phyloP scores from a whole-genome alignment of 2,329 filamentous ascomycete genomes.

The Cladosporium austrohemisphaericum region DNA sequence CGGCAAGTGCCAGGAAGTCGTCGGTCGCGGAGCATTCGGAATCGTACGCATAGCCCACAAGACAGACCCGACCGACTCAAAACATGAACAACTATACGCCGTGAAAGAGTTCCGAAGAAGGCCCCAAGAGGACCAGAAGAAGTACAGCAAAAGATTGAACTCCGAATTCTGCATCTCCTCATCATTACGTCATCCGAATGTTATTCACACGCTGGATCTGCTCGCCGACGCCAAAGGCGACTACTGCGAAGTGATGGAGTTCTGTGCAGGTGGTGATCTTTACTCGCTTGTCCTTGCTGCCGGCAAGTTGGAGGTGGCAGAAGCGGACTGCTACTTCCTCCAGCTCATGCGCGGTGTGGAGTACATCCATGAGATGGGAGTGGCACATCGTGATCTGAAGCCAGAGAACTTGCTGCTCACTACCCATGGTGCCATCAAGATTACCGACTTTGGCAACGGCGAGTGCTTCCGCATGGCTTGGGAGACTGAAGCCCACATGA shows the following conservation, averaged over 20 bases:
- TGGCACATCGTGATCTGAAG: constrained; percentile 93
- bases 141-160: constrained; percentile 95
- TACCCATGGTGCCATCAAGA: constrained; percentile 87
- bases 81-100: constrained; percentile 84
- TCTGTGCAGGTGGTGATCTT: constrained; percentile 91
- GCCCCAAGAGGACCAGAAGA: constrained; percentile 91
- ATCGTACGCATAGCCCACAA: constrained; percentile 98
- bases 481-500: constrained; percentile 98
- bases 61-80: constrained; percentile 72
- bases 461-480: constrained; percentile 99
- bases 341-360: constrained; percentile 98
- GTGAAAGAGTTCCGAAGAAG: constrained; percentile 97
- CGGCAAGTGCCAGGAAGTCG: constrained; percentile 95
- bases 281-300: constrained; percentile 90
- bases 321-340: constrained; percentile 98
- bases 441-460: constrained; percentile 97
- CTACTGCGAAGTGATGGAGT: constrained; percentile 99
- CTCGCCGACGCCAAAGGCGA: constrained; percentile 95
- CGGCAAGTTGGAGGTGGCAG: constrained; percentile 83
- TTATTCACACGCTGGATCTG: constrained; percentile 94
- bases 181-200: constrained; percentile 91
- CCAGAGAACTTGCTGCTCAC: constrained; percentile 94
- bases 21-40: constrained; percentile 92
- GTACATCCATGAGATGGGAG: constrained; percentile 99
- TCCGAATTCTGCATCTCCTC: constrained; percentile 99